Evolutionary conservation across 139 green algal species (phyloP).

Genomic region (Spirogloea muscicola): DNA sequence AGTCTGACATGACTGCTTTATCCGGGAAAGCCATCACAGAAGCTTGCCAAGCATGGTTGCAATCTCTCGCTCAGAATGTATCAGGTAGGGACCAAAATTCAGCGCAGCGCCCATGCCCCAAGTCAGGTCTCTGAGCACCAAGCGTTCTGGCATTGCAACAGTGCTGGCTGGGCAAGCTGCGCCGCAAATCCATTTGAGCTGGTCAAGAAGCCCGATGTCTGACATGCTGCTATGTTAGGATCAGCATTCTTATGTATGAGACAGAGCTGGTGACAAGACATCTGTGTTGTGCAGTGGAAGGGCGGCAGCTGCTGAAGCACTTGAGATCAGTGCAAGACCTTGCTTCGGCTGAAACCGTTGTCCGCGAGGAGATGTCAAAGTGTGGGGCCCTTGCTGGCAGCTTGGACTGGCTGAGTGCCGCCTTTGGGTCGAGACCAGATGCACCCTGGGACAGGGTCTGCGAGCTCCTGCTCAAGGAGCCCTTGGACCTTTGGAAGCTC

Average conservation of each 20-base stretch:
- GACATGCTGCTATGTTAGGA: not conserved
- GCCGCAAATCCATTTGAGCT: not conserved
- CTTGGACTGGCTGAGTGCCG: conserved; percentile 33
- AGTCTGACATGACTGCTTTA: conserved; percentile 50
- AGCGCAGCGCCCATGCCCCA: not conserved
- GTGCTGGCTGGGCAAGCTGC: not conserved
- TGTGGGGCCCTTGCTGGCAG: conserved; percentile 33
- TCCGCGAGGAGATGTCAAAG: conserved; percentile 53
- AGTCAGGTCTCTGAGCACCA: not conserved
- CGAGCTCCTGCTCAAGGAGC: conserved; percentile 69
- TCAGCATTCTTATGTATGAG: not conserved
- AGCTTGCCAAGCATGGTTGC: conserved; percentile 64
- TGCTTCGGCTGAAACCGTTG: conserved; percentile 52
- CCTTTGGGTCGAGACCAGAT: conserved; percentile 28
- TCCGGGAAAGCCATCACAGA: conserved; percentile 50
- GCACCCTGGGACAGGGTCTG: conserved; percentile 60
- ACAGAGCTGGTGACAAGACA: not conserved
- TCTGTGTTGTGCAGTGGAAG: conserved; percentile 14
- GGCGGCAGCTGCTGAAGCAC: conserved; percentile 52
- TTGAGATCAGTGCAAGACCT: conserved; percentile 48
- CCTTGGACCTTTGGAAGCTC: conserved; percentile 63
- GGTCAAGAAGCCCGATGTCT: too few species aligned
- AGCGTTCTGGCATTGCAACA: not conserved
- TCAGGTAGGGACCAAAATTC: not conserved
- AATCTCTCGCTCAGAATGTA: conserved; percentile 50